Evolutionary conservation across 2,329 filamentous ascomycete genomes (phyloP).

Genomic region (Aspergillus chevalieri): DNA sequence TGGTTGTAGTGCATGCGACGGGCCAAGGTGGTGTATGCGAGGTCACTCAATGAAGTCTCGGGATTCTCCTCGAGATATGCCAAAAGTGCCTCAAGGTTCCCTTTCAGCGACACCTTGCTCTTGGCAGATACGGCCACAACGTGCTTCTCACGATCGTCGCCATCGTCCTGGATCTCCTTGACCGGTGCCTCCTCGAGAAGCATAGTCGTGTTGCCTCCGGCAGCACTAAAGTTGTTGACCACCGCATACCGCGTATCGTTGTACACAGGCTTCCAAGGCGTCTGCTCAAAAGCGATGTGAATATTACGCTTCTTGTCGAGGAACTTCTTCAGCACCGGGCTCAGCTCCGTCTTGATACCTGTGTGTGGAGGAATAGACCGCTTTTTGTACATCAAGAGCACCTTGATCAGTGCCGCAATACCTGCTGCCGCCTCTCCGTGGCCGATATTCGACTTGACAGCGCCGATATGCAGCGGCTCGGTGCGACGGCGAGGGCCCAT

Average conservation of each 20-base stretch:
- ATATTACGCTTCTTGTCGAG: constrained; percentile 21
- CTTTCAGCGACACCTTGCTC: constrained; percentile 35
- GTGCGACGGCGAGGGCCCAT: constrained; percentile 42
- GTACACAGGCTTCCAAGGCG: constrained; percentile 16
- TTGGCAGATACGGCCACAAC: constrained; percentile 54
- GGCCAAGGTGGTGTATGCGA: constrained; percentile 63
- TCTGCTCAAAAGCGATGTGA: constrained; percentile 39
- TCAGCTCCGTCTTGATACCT: constrained; percentile 54
- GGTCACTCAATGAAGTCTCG: constrained; percentile 44
- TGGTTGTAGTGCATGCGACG: constrained; percentile 31
- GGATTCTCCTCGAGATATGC: constrained; percentile 27
- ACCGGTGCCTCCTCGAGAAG: constrained; percentile 55
- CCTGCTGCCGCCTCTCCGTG: constrained; percentile 41
- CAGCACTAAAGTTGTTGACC: constrained; percentile 64
- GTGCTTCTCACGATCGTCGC: constrained; percentile 49
- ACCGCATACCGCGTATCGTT: constrained; percentile 31
- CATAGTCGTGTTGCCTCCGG: constrained; percentile 62
- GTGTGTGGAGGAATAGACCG: constrained; percentile 59
- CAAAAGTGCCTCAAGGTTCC: constrained; percentile 52
- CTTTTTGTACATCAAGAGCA: constrained; percentile 60
- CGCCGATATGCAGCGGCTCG: constrained; percentile 54
- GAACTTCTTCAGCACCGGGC: constrained; percentile 25
- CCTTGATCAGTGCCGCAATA: constrained; percentile 49
- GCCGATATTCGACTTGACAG: constrained; percentile 43
- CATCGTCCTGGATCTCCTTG: constrained; percentile 41